Percentiles rank a stretch among this genome's conserved stretches.
Evolutionary conservation across 352 stramenopile species (phyloP).

Genomic region (Globisporangium nodosum): DNA sequence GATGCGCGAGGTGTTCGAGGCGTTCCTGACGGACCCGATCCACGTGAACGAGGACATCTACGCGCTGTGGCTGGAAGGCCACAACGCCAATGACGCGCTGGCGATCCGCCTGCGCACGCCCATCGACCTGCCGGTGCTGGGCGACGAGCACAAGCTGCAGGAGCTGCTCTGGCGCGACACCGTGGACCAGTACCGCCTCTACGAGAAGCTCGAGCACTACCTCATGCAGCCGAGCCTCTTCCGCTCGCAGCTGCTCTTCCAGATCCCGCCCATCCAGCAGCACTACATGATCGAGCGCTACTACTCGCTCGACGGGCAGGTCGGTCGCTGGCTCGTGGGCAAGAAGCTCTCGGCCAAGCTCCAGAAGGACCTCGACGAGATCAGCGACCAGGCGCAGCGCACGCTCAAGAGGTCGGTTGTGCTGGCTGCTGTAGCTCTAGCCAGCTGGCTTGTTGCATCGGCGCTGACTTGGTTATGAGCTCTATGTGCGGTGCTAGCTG

Average conservation of each 20-base stretch:
- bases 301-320: slow-evolving; percentile 63
- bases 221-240: slow-evolving; percentile 76
- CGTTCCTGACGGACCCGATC: slow-evolving; percentile 77
- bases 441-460: too few species aligned
- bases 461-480: not conserved
- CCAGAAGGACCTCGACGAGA: slow-evolving; percentile 84
- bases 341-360: slow-evolving; percentile 78
- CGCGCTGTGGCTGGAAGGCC: slow-evolving; percentile 70
- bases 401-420: slow-evolving; percentile 46
- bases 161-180: slow-evolving; percentile 77
- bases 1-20: slow-evolving; percentile 80
- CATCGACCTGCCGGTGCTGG: slow-evolving; percentile 40
- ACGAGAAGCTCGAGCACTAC: slow-evolving; percentile 82
- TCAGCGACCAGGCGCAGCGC: slow-evolving; percentile 56
- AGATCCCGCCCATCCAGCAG: slow-evolving; percentile 72
- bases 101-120: slow-evolving; percentile 41
- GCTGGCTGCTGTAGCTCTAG: too few species aligned
- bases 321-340: slow-evolving; percentile 70
- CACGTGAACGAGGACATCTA: slow-evolving; percentile 76
- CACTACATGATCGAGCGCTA: slow-evolving; percentile 82
- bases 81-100: slow-evolving; percentile 55
- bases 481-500: slow-evolving; percentile 27
- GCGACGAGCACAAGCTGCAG: slow-evolving; percentile 44
- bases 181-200: slow-evolving; percentile 80
- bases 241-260: slow-evolving; percentile 73